phyloP scores from a whole-genome alignment of 805 yeast species.

The Tetrapisispora nanseiensis region DNA sequence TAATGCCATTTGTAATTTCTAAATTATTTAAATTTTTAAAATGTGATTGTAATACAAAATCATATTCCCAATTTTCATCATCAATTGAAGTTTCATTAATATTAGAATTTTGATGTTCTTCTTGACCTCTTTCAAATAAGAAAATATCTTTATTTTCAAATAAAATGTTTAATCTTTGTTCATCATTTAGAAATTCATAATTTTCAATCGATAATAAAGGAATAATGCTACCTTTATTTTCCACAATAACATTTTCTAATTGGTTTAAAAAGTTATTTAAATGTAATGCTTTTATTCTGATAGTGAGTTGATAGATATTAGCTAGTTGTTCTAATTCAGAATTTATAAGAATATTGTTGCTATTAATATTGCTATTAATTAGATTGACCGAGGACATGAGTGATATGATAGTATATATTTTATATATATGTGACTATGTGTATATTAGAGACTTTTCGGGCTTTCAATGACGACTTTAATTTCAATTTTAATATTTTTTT shows the following conservation, averaged over 20 bases:
- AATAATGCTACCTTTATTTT: conserved; percentile 14
- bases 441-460: no score
- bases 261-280: neutral
- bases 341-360: neutral
- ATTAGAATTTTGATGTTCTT: conserved; percentile 12
- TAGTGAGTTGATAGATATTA: conserved; percentile 19
- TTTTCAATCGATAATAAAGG: conserved; percentile 20
- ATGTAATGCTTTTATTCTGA: conserved; percentile 14
- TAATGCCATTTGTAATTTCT: conserved; percentile 1
- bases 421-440: no score
- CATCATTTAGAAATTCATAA: conserved; percentile 23
- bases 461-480: no score
- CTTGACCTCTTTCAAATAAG: conserved; percentile 18
- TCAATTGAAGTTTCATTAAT: neutral
- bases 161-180: conserved; percentile 14
- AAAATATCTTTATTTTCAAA: conserved; percentile 14
- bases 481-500: no score
- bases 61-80: conserved; percentile 14
- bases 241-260: conserved; percentile 3
- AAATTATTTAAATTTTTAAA: conserved; percentile 15
- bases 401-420: no score
- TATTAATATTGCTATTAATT: neutral
- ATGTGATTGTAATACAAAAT: conserved; percentile 20
- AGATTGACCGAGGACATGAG: no score
- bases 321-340: conserved; percentile 23